phyloP scores from a whole-genome alignment of 345 rosid species.

The Populus deltoides region DNA sequence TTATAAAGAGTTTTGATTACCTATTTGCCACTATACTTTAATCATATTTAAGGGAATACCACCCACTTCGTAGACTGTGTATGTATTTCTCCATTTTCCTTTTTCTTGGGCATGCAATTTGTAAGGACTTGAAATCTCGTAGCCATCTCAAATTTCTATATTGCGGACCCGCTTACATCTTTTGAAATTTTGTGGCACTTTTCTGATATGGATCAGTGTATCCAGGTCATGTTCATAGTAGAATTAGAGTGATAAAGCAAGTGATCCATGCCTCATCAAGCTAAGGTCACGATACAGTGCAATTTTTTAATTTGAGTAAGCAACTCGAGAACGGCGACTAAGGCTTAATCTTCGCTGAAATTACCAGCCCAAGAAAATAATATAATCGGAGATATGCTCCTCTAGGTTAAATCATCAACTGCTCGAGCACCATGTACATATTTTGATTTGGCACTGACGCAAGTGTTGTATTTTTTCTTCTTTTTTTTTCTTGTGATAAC shows the following conservation, averaged over 20 bases:
- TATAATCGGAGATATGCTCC: conserved; percentile 3
- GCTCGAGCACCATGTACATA: background rate
- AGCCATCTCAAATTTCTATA: background rate
- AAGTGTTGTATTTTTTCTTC: too few relatives aligned
- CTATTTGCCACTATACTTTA: conserved; percentile 9
- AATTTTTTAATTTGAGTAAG: conserved; percentile 1
- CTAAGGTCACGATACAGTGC: background rate
- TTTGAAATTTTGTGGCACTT: conserved; percentile 22
- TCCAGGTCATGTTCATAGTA: background rate
- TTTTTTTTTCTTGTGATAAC: too few relatives aligned
- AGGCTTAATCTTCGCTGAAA: conserved; percentile 40
- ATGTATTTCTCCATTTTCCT: background rate
- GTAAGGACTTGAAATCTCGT: conserved; percentile 6
- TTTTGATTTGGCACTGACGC: background rate
- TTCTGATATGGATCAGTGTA: background rate
- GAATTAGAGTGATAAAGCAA: background rate
- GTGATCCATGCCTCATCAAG: background rate
- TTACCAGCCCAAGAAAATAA: conserved; percentile 28
- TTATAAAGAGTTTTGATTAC: conserved; percentile 14
- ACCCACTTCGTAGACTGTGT: conserved; percentile 34
- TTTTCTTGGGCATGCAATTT: conserved; percentile 23
- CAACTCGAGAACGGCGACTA: conserved; percentile 43
- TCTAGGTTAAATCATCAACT: background rate
- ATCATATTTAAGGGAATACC: conserved; percentile 21
- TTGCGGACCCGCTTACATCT: conserved; percentile 27